These are phyloP conservation scores for Pleomassaria siparia DNA, from an alignment of 2,329 filamentous ascomycete species.

Conservation along the genomic window DNA sequence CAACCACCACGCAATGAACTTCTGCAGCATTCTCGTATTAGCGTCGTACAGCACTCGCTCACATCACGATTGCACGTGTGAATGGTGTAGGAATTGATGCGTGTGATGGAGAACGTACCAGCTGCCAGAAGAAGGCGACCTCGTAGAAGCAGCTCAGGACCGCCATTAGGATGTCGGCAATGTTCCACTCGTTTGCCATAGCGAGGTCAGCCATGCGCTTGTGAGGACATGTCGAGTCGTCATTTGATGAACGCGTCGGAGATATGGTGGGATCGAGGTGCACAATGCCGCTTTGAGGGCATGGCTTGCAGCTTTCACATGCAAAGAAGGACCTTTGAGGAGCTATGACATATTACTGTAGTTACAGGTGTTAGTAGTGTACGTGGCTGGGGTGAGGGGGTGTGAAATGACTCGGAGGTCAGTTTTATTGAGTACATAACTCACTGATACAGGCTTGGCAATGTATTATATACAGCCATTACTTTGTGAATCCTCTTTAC, in stretches of 20 bases:
- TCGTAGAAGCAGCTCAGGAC: slow-evolving; percentile 38
- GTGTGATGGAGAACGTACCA: slow-evolving; percentile 32
- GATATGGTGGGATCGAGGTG: slow-evolving; percentile 19
- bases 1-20: slow-evolving; percentile 67
- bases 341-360: no score
- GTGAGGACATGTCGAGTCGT: slow-evolving; percentile 24
- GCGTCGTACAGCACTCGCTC: neutral
- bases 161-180: slow-evolving; percentile 26
- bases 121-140: slow-evolving; percentile 45
- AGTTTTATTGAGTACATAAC: no score
- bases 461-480: no score
- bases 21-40: slow-evolving; percentile 53
- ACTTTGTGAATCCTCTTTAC: no score
- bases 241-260: slow-evolving; percentile 24
- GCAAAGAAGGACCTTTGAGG: slow-evolving; percentile 1
- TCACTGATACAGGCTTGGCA: no score
- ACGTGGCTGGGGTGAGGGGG: no score
- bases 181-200: slow-evolving; percentile 21
- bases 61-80: neutral
- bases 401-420: no score
- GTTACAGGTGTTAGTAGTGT: no score
- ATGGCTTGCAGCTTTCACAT: slow-evolving; percentile 13
- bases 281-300: slow-evolving; percentile 7
- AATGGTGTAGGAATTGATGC: slow-evolving; percentile 1
- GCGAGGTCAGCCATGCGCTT: slow-evolving; percentile 18